Base-by-base conservation (phyloP, 2,329 filamentous ascomycete genomes). In the Diaporthe vaccinii region DNA sequence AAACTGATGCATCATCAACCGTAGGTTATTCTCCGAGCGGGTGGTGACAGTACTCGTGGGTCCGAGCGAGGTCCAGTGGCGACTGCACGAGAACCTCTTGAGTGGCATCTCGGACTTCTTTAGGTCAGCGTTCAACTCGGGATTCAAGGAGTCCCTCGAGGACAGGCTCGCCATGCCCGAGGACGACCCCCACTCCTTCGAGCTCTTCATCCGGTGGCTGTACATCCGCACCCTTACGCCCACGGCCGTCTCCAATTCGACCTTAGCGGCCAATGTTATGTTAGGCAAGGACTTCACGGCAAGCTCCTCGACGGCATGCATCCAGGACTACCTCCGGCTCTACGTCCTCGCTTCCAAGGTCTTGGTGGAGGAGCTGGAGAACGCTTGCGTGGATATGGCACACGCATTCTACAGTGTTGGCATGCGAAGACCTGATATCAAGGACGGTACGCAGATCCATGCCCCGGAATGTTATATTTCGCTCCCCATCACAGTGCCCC, bases 131-230 rank as follows among this genome's bases (percentile, higher is more conserved):
- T 76, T 76, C 65, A 76, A 76, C 72, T 51, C 59, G n/a, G 74
- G 74, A 34, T 76, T 76, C 65, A 41, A 62, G n/a, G 74, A 76
- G 49, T 61, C 74, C 15, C 6, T 62, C 49, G 74, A 76, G 25
- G 72, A 69, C 44, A 46, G 22, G 53, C 53, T 76, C 36, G 17
- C 62, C 62, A 58, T 76, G 61, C 74, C 74, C 25, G 74, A 76
- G 57, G 74, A 76, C 62, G 74, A 76, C 65, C 74, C 74, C 20
- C 17, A 58, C 22, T 65, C 74, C n/a, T 76, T 76, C 34, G 74
- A 76, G 55, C 72, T 76, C 44, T 74, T 76, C n/a, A 72, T 76
- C 20, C 71, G 74, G n/a, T 76, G 74, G 74, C 62, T 76, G 20
- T 76, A 76, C 72, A 58, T 57, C 39, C 70, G 72, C 51, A 49